Base-by-base conservation (phyloP, 192 early-diverging fungal species). In the Coemansia asiatica region DNA sequence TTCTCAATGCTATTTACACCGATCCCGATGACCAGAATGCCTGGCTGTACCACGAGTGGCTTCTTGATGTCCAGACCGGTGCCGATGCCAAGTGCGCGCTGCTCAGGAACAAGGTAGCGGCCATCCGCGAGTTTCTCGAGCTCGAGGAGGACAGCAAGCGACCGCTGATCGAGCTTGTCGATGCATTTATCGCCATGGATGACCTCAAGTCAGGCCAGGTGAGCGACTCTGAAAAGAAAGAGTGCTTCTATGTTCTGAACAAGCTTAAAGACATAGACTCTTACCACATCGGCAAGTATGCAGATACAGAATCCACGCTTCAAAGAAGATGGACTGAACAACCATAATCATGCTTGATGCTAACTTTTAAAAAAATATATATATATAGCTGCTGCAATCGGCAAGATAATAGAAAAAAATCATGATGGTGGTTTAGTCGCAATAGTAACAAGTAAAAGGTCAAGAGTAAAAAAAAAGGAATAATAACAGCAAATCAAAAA, bases 1-100 rank as follows among this genome's bases (percentile, higher is more conserved):
- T 96, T 46, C 83, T 91, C 51, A 92, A 92, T 59, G 97, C 96
- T 2, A 85, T 96, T 33, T 99, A 91, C 66, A 99, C 96, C 7
- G 96, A 99, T 65, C 97, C 97, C 12, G 90, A 91, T 26, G 95
- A 99, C 78, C 96, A 98, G 75, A 91, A 89, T 61, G 95, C 94
- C 16, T 99, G 97, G 97, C 81, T 99, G 15, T 99, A 99, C 83
- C 88, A 95, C 54, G 87, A 91, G 55, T 98, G 94, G 92, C 82
- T 99, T 33, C 82, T 98, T n/a, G 93, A 74, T 26, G 70, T 76
- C 25, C 72, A 76, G 62, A 15, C 31, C 44, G 64, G 63, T 44
- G 83, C 51, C n/a, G 51, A 72, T 57, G 69, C 75, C 18, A 59
- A 66, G 28, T 55, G 26, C 9, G 44, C 56, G 35, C 51, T 77